Evolutionary conservation across 1,284 basidiomycete species (phyloP).

Genomic region (Ustilago curta): DNA sequence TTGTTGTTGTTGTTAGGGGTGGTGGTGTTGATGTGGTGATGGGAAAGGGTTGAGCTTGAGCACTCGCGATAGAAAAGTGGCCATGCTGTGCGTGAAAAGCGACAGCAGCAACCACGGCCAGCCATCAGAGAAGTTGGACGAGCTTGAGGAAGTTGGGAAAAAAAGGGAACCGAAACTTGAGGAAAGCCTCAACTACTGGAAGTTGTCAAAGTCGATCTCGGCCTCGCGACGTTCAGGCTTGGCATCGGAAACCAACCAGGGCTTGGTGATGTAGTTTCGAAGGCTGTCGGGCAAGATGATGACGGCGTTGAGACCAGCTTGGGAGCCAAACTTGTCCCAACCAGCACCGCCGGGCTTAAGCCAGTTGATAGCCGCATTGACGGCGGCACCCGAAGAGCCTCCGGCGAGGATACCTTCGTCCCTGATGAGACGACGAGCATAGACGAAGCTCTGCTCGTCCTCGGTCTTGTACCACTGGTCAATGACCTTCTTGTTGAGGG

Average conservation of each 20-base stretch:
- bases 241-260: constrained; percentile 66
- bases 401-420: constrained; percentile 90
- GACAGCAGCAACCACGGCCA: constrained; percentile 29
- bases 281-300: constrained; percentile 89
- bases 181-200: constrained; percentile 29
- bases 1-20: constrained; percentile 9
- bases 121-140: constrained; percentile 18
- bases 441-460: constrained; percentile 84
- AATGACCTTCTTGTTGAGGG: constrained; percentile 59
- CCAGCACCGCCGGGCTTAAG: constrained; percentile 77
- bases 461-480: constrained; percentile 83
- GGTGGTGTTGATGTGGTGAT: background rate
- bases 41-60: constrained; percentile 23
- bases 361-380: constrained; percentile 83
- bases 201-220: constrained; percentile 51
- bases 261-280: constrained; percentile 94
- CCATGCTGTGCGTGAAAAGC: constrained; percentile 12
- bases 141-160: background rate
- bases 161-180: constrained; percentile 1
- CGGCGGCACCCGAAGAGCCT: constrained; percentile 87
- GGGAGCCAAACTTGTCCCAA: constrained; percentile 75
- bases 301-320: constrained; percentile 85
- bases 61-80: constrained; percentile 16
- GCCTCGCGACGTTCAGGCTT: constrained; percentile 44
- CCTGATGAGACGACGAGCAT: constrained; percentile 83